These are phyloP conservation scores for Ophiobolus disseminans DNA, from an alignment of 2,329 filamentous ascomycete species.

Conservation along the genomic window DNA sequence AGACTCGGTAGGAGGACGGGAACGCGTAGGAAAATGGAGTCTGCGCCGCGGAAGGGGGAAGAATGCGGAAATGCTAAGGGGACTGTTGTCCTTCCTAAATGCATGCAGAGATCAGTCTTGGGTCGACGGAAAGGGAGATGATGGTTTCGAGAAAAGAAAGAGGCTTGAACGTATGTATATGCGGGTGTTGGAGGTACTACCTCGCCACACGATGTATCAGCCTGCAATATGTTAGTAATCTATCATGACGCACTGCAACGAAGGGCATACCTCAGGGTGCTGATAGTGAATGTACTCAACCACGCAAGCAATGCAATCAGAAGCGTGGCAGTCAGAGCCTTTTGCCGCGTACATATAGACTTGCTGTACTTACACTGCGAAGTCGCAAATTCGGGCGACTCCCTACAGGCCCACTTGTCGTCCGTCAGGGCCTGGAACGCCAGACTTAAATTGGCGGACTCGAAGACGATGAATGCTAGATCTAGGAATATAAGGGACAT, in stretches of 20 bases:
- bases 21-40: constrained; percentile 2
- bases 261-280: constrained; percentile 52
- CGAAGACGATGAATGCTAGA: constrained; percentile 96
- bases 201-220: constrained; percentile 40
- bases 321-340: constrained; percentile 78
- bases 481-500: constrained; percentile 89
- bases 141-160: not conserved
- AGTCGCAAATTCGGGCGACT: constrained; percentile 9
- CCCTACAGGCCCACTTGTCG: constrained; percentile 60
- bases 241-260: not conserved
- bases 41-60: constrained; percentile 8
- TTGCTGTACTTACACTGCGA: constrained; percentile 37
- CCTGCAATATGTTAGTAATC: constrained; percentile 21
- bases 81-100: constrained; percentile 5
- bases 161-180: not conserved
- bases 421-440: constrained; percentile 83
- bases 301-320: constrained; percentile 85
- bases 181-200: constrained; percentile 25
- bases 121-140: not conserved
- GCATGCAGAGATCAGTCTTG: constrained; percentile 4
- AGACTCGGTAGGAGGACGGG: not conserved
- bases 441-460: constrained; percentile 88
- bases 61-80: constrained; percentile 6
- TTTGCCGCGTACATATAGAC: constrained; percentile 67
- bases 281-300: constrained; percentile 88